Evolutionary conservation across 1,284 basidiomycete genomes (phyloP), one percentile per base, ranked within the genome.

Genomic region (Fomitiporia mediterranea): DNA sequence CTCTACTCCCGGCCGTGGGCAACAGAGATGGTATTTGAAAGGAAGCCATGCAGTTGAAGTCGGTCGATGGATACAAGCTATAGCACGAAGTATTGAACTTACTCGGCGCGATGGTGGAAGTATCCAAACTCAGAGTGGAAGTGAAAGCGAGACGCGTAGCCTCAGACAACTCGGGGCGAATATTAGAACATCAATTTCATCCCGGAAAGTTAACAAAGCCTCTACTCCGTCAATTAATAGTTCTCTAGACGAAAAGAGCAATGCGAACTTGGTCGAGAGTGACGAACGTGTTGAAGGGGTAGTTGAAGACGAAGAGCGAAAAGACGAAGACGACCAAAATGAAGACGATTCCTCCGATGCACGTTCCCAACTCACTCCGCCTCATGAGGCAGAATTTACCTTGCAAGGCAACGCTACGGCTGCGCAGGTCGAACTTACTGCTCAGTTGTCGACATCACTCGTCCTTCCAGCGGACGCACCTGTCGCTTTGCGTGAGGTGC

Each of bases 41-140:
- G 94, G 94, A 0, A 91, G 88, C 58, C 92, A 95, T 60, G 89
- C 89, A 0, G 89, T 90, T 2, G 94, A 97, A 69, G 91, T 92
- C 2, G 80, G 86, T 2, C 79, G 91, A n/a, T 97, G 94, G 94
- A 81, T 81, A 0, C 84, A 89, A 59, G 86, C 86, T 0, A 79
- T 96, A 47, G 72, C 74, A 25, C 82, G 82, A 65, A 87, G 84
- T 63, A 86, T 93, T 58, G 88, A 92, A 34, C 86, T 82, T 75
- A 73, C 73, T 51, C 69, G 69, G 44, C 67, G 68, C 7, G 68
- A 66, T 47, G 56, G 58, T 4, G 60, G 61, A 6, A 52, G 52
- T 5, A 17, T n/a, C 19, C 43, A 56, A 23, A 46, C 27, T 13
- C 38, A 28, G 23, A 53, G 53, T 34, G 32, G 38, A 9, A 43